These are phyloP conservation scores for Cymbomonas tetramitiformis DNA, from an alignment of 139 green algal genomes.

Conservation along the genomic window DNA sequence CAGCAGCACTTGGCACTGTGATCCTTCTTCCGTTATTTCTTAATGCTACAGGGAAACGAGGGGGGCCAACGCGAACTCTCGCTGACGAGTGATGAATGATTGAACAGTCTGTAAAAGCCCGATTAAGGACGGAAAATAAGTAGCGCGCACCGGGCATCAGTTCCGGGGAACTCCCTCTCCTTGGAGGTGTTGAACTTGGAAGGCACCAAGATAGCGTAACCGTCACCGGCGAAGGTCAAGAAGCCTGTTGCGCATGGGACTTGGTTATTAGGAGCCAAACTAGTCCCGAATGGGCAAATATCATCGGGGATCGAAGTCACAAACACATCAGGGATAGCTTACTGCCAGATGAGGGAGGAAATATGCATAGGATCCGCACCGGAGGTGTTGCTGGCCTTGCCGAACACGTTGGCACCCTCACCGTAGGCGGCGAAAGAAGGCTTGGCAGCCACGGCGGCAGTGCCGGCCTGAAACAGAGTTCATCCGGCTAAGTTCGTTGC, in stretches of 20 bases:
- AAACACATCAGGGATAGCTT: too few relatives aligned
- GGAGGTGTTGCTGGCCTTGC: conserved; percentile 24
- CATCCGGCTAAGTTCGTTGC: neutral
- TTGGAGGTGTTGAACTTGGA: conserved; percentile 89
- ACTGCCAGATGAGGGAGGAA: too few relatives aligned
- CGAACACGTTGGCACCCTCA: conserved; percentile 79
- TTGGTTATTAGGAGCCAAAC: neutral
- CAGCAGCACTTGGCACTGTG: too few relatives aligned
- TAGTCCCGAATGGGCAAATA: neutral
- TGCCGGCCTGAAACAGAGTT: neutral
- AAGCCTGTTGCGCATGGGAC: conserved; percentile 68
- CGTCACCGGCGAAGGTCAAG: conserved; percentile 76
- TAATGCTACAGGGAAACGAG: too few relatives aligned
- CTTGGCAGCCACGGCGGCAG: neutral
- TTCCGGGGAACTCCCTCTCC: conserved; percentile 68
- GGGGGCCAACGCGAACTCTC: too few relatives aligned
- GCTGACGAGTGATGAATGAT: too few relatives aligned
- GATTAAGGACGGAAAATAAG: conserved; percentile 19
- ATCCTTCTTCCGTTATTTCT: too few relatives aligned
- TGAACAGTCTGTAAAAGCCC: too few relatives aligned
- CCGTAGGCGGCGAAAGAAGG: conserved; percentile 54
- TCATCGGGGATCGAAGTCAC: too few relatives aligned
- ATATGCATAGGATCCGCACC: conserved; percentile 23
- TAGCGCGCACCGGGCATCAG: conserved; percentile 29
- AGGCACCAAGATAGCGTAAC: conserved; percentile 78